phyloP scores from a whole-genome alignment of 2,329 filamentous ascomycete genomes.

The Fusarium musae region DNA sequence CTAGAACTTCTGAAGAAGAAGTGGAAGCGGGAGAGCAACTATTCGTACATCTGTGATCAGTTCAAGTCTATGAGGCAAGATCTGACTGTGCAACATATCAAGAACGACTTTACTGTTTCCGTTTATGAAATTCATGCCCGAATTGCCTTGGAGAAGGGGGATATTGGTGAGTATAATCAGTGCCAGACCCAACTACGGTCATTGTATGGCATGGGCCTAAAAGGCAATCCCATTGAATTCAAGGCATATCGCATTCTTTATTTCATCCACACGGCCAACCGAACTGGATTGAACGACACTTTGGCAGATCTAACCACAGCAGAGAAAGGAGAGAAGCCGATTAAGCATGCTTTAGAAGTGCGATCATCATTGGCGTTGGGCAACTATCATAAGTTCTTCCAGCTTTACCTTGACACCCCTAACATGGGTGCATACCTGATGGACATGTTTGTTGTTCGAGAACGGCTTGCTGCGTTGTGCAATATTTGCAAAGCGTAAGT shows the following conservation, averaged over 20 bases:
- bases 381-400: slow-evolving; percentile 98
- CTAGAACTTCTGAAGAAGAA: slow-evolving; percentile 91
- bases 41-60: slow-evolving; percentile 98
- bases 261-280: slow-evolving; percentile 99
- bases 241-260: slow-evolving; percentile 99
- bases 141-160: slow-evolving; percentile 96
- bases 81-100: slow-evolving; percentile 96
- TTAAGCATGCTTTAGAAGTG: slow-evolving; percentile 92
- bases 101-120: slow-evolving; percentile 93
- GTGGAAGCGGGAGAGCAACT: slow-evolving; percentile 94
- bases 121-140: slow-evolving; percentile 98
- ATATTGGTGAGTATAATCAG: slow-evolving; percentile 99
- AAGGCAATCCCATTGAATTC: slow-evolving; percentile 93
- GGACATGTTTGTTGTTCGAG: slow-evolving; percentile 98
- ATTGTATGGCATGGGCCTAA: slow-evolving; percentile 86
- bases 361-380: slow-evolving; percentile 91
- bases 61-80: slow-evolving; percentile 99
- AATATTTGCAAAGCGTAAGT: slow-evolving; percentile 96
- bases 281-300: slow-evolving; percentile 96
- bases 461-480: slow-evolving; percentile 89
- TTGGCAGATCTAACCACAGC: slow-evolving; percentile 97
- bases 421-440: slow-evolving; percentile 99
- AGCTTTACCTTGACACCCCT: slow-evolving; percentile 90
- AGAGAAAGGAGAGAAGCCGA: slow-evolving; percentile 87
- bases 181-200: slow-evolving; percentile 97